These are phyloP conservation scores for Exophiala oligosperma DNA, from an alignment of 2,329 filamentous ascomycete genomes.

Conservation along the genomic window DNA sequence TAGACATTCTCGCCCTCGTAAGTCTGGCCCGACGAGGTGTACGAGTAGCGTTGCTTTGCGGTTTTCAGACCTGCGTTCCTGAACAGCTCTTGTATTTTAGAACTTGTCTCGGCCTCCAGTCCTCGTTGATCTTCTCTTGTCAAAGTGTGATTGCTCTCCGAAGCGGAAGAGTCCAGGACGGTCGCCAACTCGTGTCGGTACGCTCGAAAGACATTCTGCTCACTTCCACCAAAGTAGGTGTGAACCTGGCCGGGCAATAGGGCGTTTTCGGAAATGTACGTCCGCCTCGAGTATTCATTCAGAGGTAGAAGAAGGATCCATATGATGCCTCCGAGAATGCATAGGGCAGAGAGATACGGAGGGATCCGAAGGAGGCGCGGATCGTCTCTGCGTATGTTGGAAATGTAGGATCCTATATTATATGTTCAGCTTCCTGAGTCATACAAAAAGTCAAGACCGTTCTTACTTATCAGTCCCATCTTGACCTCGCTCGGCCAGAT, in stretches of 20 bases:
- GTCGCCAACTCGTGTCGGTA: conserved; percentile 80
- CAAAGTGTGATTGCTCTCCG: conserved; percentile 46
- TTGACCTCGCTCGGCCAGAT: conserved; percentile 23
- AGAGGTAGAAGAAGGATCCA: conserved; percentile 91
- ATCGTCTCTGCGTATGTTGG: conserved; percentile 64
- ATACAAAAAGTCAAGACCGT: conserved; percentile 15
- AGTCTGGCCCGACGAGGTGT: conserved; percentile 71
- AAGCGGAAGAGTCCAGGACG: conserved; percentile 15
- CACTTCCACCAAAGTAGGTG: conserved; percentile 94
- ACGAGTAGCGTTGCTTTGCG: conserved; percentile 84
- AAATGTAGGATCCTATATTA: conserved; percentile 19
- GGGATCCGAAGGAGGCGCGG: conserved; percentile 80
- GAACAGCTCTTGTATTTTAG: conserved; percentile 74
- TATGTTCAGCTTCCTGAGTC: conserved; percentile 24
- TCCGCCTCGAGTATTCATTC: conserved; percentile 84
- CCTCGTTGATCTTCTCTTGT: conserved; percentile 16
- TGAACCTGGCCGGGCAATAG: conserved; percentile 94
- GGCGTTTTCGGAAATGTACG: conserved; percentile 97
- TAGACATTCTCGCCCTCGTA: conserved; percentile 88
- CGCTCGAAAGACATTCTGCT: conserved; percentile 90
- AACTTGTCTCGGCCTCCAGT: conserved; percentile 35
- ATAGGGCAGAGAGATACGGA: conserved; percentile 82
- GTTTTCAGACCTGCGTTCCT: conserved; percentile 80
- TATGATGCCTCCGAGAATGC: conserved; percentile 77
- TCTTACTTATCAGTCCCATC: conserved; percentile 28